Conservation (phyloP, 768 basidiomycete genomes). For the Termitomyces bulborhizus region DNA sequence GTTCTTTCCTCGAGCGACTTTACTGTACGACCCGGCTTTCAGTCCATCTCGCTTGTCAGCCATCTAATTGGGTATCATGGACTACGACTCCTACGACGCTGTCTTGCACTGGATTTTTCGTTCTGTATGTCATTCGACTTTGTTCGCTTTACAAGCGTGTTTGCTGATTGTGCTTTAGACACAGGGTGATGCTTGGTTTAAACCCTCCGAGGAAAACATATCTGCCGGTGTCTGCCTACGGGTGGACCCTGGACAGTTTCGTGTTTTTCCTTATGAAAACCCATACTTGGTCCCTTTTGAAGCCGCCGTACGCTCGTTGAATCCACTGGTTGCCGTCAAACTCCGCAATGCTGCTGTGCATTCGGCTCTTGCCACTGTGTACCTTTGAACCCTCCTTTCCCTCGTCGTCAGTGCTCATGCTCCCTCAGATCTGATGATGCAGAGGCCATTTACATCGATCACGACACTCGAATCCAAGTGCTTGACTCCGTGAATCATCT, state of each 20-base stretch:
- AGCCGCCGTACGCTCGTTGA: slow-evolving; percentile 65
- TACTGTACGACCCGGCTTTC: slow-evolving; percentile 29
- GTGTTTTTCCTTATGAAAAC: slow-evolving; percentile 85
- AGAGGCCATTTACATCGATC: slow-evolving; percentile 61
- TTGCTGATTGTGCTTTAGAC: slow-evolving; percentile 37
- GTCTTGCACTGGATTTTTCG: slow-evolving; percentile 76
- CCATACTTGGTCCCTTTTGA: slow-evolving; percentile 77
- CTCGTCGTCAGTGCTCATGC: not conserved
- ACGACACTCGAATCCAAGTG: slow-evolving; percentile 83
- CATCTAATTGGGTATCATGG: slow-evolving; percentile 40
- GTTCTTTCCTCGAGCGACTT: slow-evolving; percentile 19
- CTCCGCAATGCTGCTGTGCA: slow-evolving; percentile 75
- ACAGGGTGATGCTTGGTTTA: slow-evolving; percentile 82
- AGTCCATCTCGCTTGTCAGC: slow-evolving; percentile 21
- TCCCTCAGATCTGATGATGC: slow-evolving; percentile 49
- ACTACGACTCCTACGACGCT: slow-evolving; percentile 79
- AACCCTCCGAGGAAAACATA: slow-evolving; percentile 76
- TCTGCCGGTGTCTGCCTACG: slow-evolving; percentile 75
- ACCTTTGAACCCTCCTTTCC: slow-evolving; percentile 16
- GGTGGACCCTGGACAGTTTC: slow-evolving; percentile 60
- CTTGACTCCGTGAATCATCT: slow-evolving; percentile 63
- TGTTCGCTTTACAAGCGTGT: slow-evolving; percentile 7
- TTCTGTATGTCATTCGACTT: slow-evolving; percentile 37
- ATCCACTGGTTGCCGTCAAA: slow-evolving; percentile 83
- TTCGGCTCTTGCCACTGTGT: slow-evolving; percentile 69